phyloP scores from a whole-genome alignment of 805 yeast species.

The Saccharomycopsis selenospora region DNA sequence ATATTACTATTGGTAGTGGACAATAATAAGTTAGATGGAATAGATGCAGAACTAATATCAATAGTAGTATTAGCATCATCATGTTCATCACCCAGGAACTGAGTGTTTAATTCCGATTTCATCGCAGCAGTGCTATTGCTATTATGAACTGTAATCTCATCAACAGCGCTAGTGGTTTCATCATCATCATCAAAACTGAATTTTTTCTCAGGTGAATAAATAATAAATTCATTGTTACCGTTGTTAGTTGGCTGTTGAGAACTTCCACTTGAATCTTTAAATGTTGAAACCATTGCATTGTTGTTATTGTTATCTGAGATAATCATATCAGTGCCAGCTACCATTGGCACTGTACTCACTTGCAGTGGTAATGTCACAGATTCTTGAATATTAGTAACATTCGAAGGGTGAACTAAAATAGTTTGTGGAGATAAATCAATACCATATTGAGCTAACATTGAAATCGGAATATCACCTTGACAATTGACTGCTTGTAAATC shows the following conservation, averaged over 20 bases:
- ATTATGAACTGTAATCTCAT: no score
- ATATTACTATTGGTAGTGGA: neutral
- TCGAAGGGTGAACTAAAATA: constrained; percentile 8
- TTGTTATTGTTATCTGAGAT: no score
- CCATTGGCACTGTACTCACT: no score
- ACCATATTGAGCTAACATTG: constrained; percentile 4
- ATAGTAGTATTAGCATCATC: neutral
- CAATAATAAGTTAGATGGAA: neutral
- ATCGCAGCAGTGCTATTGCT: no score
- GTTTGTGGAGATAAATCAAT: constrained; percentile 20
- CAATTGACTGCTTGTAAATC: constrained; percentile 22
- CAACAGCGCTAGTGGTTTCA: neutral
- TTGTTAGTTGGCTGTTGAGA: no score
- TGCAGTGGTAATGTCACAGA: no score
- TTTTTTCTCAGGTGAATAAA: neutral
- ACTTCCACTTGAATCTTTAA: no score
- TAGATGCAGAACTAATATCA: neutral
- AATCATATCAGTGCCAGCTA: no score
- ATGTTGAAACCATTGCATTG: no score
- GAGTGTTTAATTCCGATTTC: neutral
- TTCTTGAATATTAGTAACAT: no score
- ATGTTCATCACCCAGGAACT: neutral
- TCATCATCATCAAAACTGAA: neutral
- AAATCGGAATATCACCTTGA: constrained; percentile 28
- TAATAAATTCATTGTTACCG: neutral